Evolutionary conservation across 1,139 yeast species (phyloP).

Genomic region (Saccharomyces hybrid): DNA sequence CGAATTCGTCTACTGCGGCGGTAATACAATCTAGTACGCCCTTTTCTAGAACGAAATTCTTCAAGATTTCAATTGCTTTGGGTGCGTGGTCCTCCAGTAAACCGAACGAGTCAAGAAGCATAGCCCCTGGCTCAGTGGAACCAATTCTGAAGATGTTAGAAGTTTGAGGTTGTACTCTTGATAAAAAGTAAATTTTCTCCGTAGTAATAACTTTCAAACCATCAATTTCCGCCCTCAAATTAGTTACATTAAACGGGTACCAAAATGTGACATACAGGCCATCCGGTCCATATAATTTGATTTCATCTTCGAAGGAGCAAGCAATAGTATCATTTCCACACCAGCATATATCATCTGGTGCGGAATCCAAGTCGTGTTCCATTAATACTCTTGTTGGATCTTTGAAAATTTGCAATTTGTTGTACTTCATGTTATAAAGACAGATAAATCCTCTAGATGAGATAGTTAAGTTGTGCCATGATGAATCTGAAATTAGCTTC

Average conservation of each 20-base stretch:
- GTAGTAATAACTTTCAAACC: conserved; percentile 63
- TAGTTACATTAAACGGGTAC: conserved; percentile 37
- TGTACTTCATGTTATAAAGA: conserved; percentile 39
- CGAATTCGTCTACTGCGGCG: conserved; percentile 75
- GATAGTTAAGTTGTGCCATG: conserved; percentile 44
- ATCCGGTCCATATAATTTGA: conserved; percentile 66
- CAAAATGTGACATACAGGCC: conserved; percentile 42
- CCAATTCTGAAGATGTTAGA: conserved; percentile 72
- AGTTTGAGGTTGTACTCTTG: conserved; percentile 54
- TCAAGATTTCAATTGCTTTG: conserved; percentile 73
- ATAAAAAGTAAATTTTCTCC: conserved; percentile 53
- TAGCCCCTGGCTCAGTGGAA: conserved; percentile 75
- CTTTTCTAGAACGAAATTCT: conserved; percentile 46
- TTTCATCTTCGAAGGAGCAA: conserved; percentile 46
- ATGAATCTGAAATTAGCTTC: conserved; percentile 39
- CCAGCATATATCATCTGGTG: conserved; percentile 55
- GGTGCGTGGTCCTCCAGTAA: conserved; percentile 61
- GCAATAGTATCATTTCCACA: conserved; percentile 82
- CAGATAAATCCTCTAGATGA: conserved; percentile 62
- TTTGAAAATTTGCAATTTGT: conserved; percentile 49
- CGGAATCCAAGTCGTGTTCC: conserved; percentile 39
- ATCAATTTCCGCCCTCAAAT: conserved; percentile 50
- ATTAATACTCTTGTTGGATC: conserved; percentile 43
- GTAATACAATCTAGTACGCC: conserved; percentile 69
- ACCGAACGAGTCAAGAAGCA: conserved; percentile 74